phyloP scores from a whole-genome alignment of 441 rosid species.

The Jatropha podagrica region DNA sequence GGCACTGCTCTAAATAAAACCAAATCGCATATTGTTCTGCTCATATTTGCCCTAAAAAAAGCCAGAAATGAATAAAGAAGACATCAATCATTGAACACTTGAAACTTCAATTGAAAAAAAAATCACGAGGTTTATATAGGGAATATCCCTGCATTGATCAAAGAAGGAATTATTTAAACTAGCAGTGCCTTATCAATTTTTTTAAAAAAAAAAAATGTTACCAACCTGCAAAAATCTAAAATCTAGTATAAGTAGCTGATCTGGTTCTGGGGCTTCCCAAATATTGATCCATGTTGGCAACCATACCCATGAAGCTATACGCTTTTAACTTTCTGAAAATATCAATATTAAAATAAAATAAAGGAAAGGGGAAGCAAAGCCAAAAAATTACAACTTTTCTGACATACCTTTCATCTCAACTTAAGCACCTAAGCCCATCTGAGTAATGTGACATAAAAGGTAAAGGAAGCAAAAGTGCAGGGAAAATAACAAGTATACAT shows the following conservation, averaged over 20 bases:
- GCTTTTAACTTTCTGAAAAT: neutral
- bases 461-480: neutral
- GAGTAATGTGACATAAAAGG: neutral
- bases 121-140: neutral
- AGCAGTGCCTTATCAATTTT: neutral
- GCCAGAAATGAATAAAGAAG: neutral
- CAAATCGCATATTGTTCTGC: neutral
- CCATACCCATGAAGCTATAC: neutral
- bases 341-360: neutral
- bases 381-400: neutral
- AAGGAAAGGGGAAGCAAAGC: neutral
- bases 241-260: neutral
- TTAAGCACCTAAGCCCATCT: neutral
- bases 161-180: neutral
- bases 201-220: neutral
- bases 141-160: neutral
- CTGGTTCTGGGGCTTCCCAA: neutral
- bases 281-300: neutral
- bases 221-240: conserved; percentile 12
- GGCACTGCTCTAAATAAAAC: neutral
- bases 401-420: neutral
- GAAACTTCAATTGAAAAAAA: neutral
- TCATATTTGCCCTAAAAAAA: neutral
- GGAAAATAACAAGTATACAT: neutral
- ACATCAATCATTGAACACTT: conserved; percentile 2